These are phyloP conservation scores for Teratosphaeriaceae sp. DNA, from an alignment of 2,329 filamentous ascomycete species.

Conservation along the genomic window DNA sequence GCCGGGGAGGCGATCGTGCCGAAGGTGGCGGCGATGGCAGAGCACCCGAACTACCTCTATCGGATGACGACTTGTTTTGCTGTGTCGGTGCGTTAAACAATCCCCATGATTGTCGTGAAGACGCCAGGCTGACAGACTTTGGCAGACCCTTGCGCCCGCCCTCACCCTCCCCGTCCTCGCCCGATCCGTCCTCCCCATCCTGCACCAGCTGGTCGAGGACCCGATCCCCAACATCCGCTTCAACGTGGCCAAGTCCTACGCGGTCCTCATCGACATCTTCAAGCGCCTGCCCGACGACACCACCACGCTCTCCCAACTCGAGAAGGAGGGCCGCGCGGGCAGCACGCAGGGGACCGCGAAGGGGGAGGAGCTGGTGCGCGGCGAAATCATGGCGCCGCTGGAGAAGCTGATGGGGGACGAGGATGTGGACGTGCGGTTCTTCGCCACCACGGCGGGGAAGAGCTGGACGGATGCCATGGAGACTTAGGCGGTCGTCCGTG, in stretches of 20 bases:
- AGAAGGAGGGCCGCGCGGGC: constrained; percentile 59
- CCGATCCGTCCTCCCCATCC: constrained; percentile 88
- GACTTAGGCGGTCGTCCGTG: constrained; percentile 20
- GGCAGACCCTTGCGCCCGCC: constrained; percentile 83
- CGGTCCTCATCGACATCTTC: constrained; percentile 81
- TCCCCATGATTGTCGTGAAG: neutral
- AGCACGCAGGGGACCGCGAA: constrained; percentile 36
- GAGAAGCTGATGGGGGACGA: constrained; percentile 96
- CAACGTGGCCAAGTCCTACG: constrained; percentile 98
- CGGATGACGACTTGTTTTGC: constrained; percentile 99
- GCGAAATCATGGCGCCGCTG: constrained; percentile 75
- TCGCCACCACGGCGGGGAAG: constrained; percentile 80
- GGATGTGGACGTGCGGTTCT: constrained; percentile 97
- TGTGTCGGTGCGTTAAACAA: constrained; percentile 69
- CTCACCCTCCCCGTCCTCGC: constrained; percentile 91
- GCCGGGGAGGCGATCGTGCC: constrained; percentile 95
- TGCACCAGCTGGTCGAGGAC: constrained; percentile 87
- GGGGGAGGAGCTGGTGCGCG: constrained; percentile 28
- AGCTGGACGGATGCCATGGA: constrained; percentile 35
- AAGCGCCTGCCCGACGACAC: constrained; percentile 76
- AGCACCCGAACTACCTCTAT: constrained; percentile 98
- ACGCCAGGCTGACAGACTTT: neutral
- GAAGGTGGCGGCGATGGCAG: constrained; percentile 97
- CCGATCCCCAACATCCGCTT: constrained; percentile 99
- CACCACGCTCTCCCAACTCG: constrained; percentile 68